phyloP scores from a whole-genome alignment of 306 rosid species.

The Castanea crenata region DNA sequence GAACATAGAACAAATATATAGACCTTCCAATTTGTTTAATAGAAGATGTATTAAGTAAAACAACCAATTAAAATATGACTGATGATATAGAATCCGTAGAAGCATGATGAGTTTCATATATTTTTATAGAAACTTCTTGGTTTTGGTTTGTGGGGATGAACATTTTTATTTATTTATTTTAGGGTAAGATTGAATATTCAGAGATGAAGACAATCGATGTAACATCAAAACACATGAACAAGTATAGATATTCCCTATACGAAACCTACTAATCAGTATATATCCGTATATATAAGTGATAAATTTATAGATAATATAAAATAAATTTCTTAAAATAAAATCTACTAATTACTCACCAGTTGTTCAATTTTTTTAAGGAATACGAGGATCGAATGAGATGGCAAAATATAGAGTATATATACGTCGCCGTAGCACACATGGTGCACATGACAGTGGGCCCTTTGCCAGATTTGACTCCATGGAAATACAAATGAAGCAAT shows the following conservation, averaged over 20 bases:
- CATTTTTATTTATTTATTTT: background rate
- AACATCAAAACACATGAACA: slow-evolving; percentile 16
- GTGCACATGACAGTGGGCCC: slow-evolving; percentile 21
- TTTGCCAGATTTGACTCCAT: background rate
- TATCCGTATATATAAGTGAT: too few species aligned
- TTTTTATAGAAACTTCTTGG: background rate
- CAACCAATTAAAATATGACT: slow-evolving; percentile 24
- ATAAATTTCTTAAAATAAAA: background rate
- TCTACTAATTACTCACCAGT: background rate
- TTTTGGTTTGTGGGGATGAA: background rate
- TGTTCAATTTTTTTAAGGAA: background rate
- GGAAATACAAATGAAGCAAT: too few species aligned
- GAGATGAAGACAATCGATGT: slow-evolving; percentile 38
- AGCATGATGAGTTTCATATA: slow-evolving; percentile 9
- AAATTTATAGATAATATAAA: background rate
- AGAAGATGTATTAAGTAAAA: background rate
- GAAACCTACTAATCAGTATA: too few species aligned
- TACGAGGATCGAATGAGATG: too few species aligned
- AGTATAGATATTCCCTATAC: background rate
- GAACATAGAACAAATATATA: background rate
- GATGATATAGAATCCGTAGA: slow-evolving; percentile 24
- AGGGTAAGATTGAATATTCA: slow-evolving; percentile 39
- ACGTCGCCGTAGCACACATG: background rate
- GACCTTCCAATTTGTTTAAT: background rate
- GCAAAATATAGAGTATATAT: background rate